These are phyloP conservation scores for Corynespora cassiicola DNA, from an alignment of 2,329 filamentous ascomycete genomes.

Conservation along the genomic window DNA sequence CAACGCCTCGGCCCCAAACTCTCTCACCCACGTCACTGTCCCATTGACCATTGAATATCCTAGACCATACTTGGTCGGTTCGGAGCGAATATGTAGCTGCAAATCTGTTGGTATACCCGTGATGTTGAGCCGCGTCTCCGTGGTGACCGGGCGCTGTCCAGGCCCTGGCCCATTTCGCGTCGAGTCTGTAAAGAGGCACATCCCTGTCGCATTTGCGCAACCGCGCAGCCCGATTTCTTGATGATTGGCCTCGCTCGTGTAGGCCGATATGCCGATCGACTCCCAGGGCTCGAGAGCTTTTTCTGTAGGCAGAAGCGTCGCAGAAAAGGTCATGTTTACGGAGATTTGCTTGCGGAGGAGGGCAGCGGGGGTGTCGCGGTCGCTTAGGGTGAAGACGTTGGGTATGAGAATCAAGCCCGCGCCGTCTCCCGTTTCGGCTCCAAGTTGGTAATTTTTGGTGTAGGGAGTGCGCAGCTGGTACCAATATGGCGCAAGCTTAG, in stretches of 20 bases:
- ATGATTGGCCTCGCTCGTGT: conserved; percentile 1
- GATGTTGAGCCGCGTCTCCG: too few relatives aligned
- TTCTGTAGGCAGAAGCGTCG: background rate
- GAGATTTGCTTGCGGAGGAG: background rate
- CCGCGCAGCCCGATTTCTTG: conserved; percentile 1
- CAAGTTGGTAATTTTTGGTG: conserved; percentile 2
- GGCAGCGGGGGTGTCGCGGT: conserved; percentile 3
- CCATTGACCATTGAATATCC: too few relatives aligned
- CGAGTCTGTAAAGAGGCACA: too few relatives aligned
- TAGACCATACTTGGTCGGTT: too few relatives aligned
- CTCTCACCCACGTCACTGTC: too few relatives aligned
- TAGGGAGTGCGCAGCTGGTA: conserved; percentile 5
- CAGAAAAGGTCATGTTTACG: conserved; percentile 4
- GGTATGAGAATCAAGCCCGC: background rate
- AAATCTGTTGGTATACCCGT: too few relatives aligned
- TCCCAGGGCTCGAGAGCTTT: background rate
- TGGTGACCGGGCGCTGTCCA: too few relatives aligned
- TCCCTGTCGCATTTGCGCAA: background rate
- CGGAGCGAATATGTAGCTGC: too few relatives aligned
- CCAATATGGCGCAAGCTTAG: conserved; percentile 1
- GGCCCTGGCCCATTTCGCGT: too few relatives aligned
- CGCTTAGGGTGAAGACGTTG: conserved; percentile 3
- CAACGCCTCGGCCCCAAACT: too few relatives aligned
- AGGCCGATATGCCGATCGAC: conserved; percentile 2
- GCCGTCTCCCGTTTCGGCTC: background rate